These are phyloP conservation scores for Panus rudis DNA, from an alignment of 768 basidiomycete genomes.

Conservation along the genomic window DNA sequence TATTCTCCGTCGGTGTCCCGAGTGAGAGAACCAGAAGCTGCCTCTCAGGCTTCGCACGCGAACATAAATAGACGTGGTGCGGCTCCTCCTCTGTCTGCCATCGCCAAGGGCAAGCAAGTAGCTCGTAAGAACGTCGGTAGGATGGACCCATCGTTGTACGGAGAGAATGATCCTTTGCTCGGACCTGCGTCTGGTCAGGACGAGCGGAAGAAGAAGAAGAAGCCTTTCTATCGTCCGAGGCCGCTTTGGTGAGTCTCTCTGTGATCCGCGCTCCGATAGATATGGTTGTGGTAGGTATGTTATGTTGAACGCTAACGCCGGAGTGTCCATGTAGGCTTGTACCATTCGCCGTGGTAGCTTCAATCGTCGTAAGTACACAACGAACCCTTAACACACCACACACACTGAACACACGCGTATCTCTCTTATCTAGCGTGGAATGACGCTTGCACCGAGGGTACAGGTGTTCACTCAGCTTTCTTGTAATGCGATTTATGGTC, in stretches of 20 bases:
- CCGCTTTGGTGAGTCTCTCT: constrained; percentile 35
- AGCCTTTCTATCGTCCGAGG: constrained; percentile 44
- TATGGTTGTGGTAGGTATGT: too few relatives aligned
- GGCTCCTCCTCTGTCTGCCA: neutral
- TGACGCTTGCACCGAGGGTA: constrained; percentile 73
- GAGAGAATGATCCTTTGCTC: constrained; percentile 29
- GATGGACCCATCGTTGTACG: too few relatives aligned
- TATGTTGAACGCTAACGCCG: neutral
- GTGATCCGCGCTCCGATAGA: neutral
- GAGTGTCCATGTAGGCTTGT: constrained; percentile 45
- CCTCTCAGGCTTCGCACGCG: neutral
- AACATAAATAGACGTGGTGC: too few relatives aligned
- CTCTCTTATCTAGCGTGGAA: constrained; percentile 49
- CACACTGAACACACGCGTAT: neutral
- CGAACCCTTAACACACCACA: neutral
- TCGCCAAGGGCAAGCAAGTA: too few relatives aligned
- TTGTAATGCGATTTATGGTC: constrained; percentile 48
- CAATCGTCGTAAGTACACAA: constrained; percentile 51
- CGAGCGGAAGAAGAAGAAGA: constrained; percentile 26
- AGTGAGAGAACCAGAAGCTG: neutral
- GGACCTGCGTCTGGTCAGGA: constrained; percentile 11
- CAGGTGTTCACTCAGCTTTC: constrained; percentile 76
- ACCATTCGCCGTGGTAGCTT: constrained; percentile 59
- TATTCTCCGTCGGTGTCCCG: constrained; percentile 14
- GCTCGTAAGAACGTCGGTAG: too few relatives aligned